phyloP scores from a whole-genome alignment of 345 rosid species.

The Brassica cretica region DNA sequence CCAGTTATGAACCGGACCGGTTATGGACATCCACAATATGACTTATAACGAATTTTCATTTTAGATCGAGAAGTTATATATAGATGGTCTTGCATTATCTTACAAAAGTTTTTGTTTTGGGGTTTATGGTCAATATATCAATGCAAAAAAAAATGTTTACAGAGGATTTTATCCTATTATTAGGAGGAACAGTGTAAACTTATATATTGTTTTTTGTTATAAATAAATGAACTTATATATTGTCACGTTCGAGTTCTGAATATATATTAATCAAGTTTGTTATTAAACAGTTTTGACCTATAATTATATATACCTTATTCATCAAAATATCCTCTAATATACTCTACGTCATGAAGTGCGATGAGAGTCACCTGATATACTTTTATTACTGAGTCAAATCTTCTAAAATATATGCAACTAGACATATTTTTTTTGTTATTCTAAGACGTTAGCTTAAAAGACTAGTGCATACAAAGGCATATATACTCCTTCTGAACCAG shows the following conservation, averaged over 20 bases:
- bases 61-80: background rate
- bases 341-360: background rate
- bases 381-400: background rate
- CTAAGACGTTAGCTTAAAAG: background rate
- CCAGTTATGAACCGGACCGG: too few species aligned
- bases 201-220: background rate
- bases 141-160: background rate
- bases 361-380: background rate
- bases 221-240: too few species aligned
- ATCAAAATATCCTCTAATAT: constrained; percentile 3
- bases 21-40: too few species aligned
- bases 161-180: background rate
- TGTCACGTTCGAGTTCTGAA: constrained; percentile 6
- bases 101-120: background rate
- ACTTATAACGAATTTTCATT: background rate
- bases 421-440: background rate
- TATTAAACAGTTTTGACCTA: background rate
- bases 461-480: background rate
- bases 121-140: background rate
- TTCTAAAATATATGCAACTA: background rate
- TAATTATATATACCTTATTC: background rate
- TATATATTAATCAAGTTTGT: background rate
- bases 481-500: background rate
- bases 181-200: background rate
- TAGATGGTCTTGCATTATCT: background rate